A percentile compares a stretch with the other conserved stretches of the same genome.
These are phyloP conservation scores for Rutstroemia sp. DNA, from an alignment of 2,329 filamentous ascomycete species.

Conservation along the genomic window DNA sequence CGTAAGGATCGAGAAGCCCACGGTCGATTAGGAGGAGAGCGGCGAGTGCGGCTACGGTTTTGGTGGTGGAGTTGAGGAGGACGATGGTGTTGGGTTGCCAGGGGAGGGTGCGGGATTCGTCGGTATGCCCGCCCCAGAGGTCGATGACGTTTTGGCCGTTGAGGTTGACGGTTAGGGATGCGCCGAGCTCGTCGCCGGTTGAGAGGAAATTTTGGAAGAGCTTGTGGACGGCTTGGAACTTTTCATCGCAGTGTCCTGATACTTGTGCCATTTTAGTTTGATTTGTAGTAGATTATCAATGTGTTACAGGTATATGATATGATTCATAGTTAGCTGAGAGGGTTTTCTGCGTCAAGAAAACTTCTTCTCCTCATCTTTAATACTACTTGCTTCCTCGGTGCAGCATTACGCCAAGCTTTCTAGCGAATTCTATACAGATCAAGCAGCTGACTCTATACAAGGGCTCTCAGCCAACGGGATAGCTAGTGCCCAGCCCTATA, in stretches of 20 bases:
- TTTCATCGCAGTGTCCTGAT: constrained; percentile 32
- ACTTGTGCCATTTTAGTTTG: constrained; percentile 20
- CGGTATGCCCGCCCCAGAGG: constrained; percentile 37
- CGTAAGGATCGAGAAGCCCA: neutral
- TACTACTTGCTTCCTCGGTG: no score
- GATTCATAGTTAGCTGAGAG: no score
- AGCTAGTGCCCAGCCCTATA: no score
- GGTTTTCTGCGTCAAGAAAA: no score
- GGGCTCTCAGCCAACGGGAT: no score
- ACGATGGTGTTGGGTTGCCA: constrained; percentile 34
- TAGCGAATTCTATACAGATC: no score
- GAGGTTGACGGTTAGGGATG: constrained; percentile 36
- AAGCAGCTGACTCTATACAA: no score
- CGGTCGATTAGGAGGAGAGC: neutral
- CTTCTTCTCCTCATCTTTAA: no score
- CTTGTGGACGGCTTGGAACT: constrained; percentile 31
- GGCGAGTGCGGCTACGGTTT: constrained; percentile 28
- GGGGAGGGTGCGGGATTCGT: constrained; percentile 24
- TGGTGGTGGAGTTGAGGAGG: constrained; percentile 36
- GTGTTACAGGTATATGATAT: no score
- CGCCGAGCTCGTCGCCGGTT: constrained; percentile 36
- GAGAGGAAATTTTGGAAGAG: constrained; percentile 32
- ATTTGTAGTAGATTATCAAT: no score
- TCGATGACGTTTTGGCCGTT: constrained; percentile 37
- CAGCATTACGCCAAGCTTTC: no score